A percentile compares a stretch with the other conserved stretches of the same genome.
Conservation (phyloP, 768 basidiomycete genomes). For the Podaxis rugospora region DNA sequence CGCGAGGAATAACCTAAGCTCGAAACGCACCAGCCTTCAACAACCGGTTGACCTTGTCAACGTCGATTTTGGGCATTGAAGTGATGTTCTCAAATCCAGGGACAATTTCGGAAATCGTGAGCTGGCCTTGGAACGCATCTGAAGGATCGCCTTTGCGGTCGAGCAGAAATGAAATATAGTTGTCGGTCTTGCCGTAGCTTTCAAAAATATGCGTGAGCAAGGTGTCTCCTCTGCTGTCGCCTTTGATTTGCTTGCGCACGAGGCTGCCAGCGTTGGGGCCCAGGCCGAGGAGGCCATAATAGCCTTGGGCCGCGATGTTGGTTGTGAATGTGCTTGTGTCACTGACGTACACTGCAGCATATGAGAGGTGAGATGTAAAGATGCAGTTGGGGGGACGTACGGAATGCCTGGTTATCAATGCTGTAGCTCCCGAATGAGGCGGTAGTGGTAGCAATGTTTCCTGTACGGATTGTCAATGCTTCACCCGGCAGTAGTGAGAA, state of each 20-base stretch:
- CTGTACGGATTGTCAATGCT: constrained; percentile 24
- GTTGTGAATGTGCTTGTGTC: constrained; percentile 62
- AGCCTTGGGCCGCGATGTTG: constrained; percentile 56
- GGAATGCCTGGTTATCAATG: constrained; percentile 61
- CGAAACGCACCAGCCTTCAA: constrained; percentile 37
- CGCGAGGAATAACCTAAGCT: neutral
- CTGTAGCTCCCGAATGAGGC: constrained; percentile 53
- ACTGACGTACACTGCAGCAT: constrained; percentile 50
- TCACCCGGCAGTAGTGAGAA: neutral
- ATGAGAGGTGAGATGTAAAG: neutral
- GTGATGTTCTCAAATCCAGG: constrained; percentile 59
- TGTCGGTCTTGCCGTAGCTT: constrained; percentile 46
- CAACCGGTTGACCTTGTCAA: constrained; percentile 59
- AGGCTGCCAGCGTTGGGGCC: constrained; percentile 73
- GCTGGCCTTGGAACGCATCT: constrained; percentile 53
- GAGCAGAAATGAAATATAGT: constrained; percentile 69
- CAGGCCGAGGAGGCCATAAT: constrained; percentile 70
- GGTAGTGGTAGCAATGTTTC: constrained; percentile 49
- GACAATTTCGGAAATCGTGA: constrained; percentile 64
- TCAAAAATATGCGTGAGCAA: constrained; percentile 64
- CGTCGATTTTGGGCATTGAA: constrained; percentile 57
- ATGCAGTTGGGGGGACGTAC: constrained; percentile 33
- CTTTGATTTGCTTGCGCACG: constrained; percentile 50
- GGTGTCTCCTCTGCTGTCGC: constrained; percentile 45
- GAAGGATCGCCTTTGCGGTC: constrained; percentile 52